Conservation (phyloP, 495 filamentous ascomycete genomes). For the Collariella sp. region DNA sequence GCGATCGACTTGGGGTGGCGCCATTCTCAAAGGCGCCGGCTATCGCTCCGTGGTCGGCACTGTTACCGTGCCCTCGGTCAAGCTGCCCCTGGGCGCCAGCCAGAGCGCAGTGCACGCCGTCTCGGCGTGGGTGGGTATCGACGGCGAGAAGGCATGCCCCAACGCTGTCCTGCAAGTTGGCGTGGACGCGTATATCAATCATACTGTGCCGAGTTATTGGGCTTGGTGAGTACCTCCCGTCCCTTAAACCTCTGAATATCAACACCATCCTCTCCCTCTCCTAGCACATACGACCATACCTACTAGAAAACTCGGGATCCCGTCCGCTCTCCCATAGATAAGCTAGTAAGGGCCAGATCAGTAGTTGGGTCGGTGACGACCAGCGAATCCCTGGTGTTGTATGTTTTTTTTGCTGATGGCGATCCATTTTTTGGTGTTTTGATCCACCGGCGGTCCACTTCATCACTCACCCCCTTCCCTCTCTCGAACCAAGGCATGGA, state of each 20-base stretch:
- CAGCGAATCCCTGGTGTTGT: too few species aligned
- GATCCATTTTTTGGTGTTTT: too few species aligned
- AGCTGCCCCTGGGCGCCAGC: constrained; percentile 6
- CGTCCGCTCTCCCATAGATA: constrained; percentile 46
- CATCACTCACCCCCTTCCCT: too few species aligned
- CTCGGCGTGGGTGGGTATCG: constrained; percentile 15
- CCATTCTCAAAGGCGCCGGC: constrained; percentile 34
- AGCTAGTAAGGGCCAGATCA: constrained; percentile 14
- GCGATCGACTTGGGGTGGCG: constrained; percentile 14
- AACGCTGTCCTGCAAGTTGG: constrained; percentile 1
- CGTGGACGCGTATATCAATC: constrained; percentile 5
- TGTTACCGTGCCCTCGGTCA: constrained; percentile 7
- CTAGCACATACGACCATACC: too few species aligned
- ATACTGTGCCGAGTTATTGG: not conserved
- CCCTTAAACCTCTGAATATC: not conserved
- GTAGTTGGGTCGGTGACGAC: not conserved
- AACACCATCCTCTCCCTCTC: not conserved
- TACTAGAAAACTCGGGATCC: constrained; percentile 33
- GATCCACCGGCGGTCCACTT: too few species aligned
- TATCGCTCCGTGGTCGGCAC: constrained; percentile 8
- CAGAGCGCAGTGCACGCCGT: constrained; percentile 7
- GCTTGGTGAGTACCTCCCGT: not conserved
- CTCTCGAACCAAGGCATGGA: too few species aligned
- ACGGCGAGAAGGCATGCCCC: constrained; percentile 2
- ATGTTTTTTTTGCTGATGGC: too few species aligned